phyloP scores from a whole-genome alignment of 495 filamentous ascomycete genomes.

The Neurospora sublineolata region DNA sequence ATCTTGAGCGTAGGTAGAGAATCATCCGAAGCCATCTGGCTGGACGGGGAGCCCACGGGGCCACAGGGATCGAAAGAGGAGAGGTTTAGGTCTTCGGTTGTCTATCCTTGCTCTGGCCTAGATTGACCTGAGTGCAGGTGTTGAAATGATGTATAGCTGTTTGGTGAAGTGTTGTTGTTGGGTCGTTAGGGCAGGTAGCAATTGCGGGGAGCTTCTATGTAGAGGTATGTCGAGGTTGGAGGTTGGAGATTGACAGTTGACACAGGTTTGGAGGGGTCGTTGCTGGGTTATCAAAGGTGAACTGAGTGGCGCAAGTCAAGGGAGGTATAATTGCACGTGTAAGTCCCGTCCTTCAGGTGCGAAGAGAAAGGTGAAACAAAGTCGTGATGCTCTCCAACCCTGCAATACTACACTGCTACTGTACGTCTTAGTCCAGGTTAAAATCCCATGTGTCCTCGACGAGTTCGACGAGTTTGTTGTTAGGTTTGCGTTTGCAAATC shows the following conservation, averaged over 20 bases:
- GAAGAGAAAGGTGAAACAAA: neutral
- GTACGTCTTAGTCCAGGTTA: neutral
- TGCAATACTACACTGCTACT: neutral
- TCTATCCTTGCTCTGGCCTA: neutral
- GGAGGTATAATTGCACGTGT: neutral
- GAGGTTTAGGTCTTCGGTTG: neutral
- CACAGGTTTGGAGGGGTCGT: neutral
- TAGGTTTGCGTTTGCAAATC: neutral
- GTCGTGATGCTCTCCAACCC: neutral
- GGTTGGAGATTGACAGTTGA: neutral
- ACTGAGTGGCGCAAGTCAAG: neutral
- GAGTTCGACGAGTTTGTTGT: neutral
- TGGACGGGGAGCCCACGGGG: neutral
- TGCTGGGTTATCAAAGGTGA: neutral
- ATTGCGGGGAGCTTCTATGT: neutral
- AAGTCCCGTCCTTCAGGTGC: neutral
- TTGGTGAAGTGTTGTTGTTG: neutral
- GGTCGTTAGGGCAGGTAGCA: neutral
- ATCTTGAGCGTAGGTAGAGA: slow-evolving; percentile 40
- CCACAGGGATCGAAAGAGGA: neutral
- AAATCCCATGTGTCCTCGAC: neutral
- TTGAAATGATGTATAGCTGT: neutral
- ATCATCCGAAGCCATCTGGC: slow-evolving; percentile 36
- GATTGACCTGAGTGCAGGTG: neutral
- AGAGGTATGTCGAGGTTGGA: neutral